Percentiles rank a stretch among this genome's conserved stretches.
phyloP scores from a whole-genome alignment of 768 basidiomycete genomes.

The Naganishia vaughanmartiniae region DNA sequence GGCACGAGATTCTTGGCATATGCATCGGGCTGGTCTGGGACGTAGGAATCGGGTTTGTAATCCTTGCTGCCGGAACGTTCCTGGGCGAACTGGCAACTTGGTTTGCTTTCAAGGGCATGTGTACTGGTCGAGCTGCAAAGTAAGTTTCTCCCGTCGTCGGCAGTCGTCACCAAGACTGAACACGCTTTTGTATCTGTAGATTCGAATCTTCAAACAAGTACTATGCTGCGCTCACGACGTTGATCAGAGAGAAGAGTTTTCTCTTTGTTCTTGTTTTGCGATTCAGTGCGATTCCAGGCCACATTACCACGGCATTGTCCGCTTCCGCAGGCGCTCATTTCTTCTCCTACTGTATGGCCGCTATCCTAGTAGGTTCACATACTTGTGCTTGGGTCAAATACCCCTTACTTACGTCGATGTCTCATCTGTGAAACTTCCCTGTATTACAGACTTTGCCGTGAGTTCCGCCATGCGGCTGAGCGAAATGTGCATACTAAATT shows the following conservation, averaged over 20 bases:
- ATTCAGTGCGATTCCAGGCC: slow-evolving; percentile 49
- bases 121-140: slow-evolving; percentile 46
- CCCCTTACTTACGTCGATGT: not conserved
- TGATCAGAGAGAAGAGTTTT: slow-evolving; percentile 50
- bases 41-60: slow-evolving; percentile 43
- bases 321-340: slow-evolving; percentile 48
- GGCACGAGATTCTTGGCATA: slow-evolving; percentile 42
- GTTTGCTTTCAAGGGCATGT: slow-evolving; percentile 48
- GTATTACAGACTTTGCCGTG: slow-evolving; percentile 21
- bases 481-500: not conserved
- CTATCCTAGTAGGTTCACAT: slow-evolving; percentile 35
- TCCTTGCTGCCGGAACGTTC: slow-evolving; percentile 48
- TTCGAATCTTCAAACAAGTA: slow-evolving; percentile 50
- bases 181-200: slow-evolving; percentile 16
- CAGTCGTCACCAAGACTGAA: not conserved
- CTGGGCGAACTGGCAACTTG: slow-evolving; percentile 46
- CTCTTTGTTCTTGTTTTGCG: slow-evolving; percentile 48
- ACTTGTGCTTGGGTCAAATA: not conserved
- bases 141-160: slow-evolving; percentile 23
- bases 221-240: slow-evolving; percentile 44
- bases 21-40: slow-evolving; percentile 45
- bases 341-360: slow-evolving; percentile 44
- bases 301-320: slow-evolving; percentile 48
- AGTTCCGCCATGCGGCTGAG: not conserved
- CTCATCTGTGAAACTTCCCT: not conserved